Evolutionary conservation across 1,284 basidiomycete species (phyloP).

Genomic region (Termitomyces sp.): DNA sequence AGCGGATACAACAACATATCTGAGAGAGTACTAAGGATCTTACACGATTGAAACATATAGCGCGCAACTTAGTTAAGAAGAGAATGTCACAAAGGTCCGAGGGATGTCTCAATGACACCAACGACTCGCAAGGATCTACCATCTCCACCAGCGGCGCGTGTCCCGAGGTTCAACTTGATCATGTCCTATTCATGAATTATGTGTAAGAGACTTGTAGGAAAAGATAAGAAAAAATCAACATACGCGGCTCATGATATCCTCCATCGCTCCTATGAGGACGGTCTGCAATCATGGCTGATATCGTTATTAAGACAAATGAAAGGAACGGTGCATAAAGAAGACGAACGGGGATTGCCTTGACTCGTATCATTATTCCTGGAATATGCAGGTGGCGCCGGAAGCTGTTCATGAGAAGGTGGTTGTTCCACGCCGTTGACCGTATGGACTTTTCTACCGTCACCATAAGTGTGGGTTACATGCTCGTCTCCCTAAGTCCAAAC

Average conservation of each 20-base stretch:
- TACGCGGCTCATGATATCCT: conserved; percentile 15
- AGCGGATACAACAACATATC: background rate
- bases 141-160: background rate
- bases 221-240: background rate
- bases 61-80: background rate
- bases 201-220: background rate
- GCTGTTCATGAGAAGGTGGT: conserved; percentile 14
- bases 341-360: background rate
- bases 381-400: conserved; percentile 20
- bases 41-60: background rate
- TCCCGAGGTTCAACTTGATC: background rate
- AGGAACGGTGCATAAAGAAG: background rate
- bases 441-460: conserved; percentile 59
- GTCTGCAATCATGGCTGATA: conserved; percentile 18
- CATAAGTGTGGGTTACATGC: conserved; percentile 57
- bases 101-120: too few relatives aligned
- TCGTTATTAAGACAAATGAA: background rate
- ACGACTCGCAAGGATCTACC: background rate
- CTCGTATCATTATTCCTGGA: conserved; percentile 9
- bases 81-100: background rate
- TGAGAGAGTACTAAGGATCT: background rate
- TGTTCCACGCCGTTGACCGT: conserved; percentile 72
- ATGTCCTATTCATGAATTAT: background rate
- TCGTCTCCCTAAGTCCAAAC: conserved; percentile 56
- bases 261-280: conserved; percentile 10